Evolutionary conservation across 2,329 filamentous ascomycete genomes (phyloP).

Genomic region (Talaromyces pinophilus): DNA sequence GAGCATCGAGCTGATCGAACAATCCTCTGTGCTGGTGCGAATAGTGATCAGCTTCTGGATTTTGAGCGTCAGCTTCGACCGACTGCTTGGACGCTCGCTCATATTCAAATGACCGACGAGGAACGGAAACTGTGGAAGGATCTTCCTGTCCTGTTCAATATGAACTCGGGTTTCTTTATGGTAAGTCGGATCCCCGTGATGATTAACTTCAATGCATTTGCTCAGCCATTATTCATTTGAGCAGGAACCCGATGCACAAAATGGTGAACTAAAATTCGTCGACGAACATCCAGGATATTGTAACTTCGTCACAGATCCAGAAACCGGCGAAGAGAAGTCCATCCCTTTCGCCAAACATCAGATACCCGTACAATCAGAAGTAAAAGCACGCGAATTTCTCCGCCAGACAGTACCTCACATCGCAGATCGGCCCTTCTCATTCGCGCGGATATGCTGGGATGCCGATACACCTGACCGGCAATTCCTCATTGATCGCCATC

Average conservation of each 20-base stretch:
- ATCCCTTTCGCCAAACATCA: constrained; percentile 48
- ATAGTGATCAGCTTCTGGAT: constrained; percentile 45
- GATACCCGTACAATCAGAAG: constrained; percentile 50
- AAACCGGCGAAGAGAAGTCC: constrained; percentile 33
- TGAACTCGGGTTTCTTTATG: constrained; percentile 53
- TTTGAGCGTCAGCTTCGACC: constrained; percentile 48
- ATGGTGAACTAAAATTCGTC: constrained; percentile 42
- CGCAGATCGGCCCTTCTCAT: constrained; percentile 51
- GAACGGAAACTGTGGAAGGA: constrained; percentile 51
- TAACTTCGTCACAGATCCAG: constrained; percentile 42
- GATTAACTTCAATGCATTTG: not conserved
- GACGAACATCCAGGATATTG: constrained; percentile 61
- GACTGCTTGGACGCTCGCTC: constrained; percentile 55
- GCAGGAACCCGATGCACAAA: constrained; percentile 44
- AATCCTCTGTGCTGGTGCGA: constrained; percentile 49
- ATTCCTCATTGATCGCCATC: constrained; percentile 56
- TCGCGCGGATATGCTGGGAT: constrained; percentile 59
- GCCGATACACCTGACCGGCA: constrained; percentile 57
- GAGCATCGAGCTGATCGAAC: constrained; percentile 41
- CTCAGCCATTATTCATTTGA: not conserved
- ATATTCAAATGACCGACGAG: constrained; percentile 51
- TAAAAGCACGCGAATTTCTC: constrained; percentile 51
- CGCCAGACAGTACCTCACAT: constrained; percentile 57
- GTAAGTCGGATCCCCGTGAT: not conserved
- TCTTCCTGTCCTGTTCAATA: constrained; percentile 54